Conservation (phyloP, 2,329 filamentous ascomycete genomes). For the Botrytis hyacinthi region DNA sequence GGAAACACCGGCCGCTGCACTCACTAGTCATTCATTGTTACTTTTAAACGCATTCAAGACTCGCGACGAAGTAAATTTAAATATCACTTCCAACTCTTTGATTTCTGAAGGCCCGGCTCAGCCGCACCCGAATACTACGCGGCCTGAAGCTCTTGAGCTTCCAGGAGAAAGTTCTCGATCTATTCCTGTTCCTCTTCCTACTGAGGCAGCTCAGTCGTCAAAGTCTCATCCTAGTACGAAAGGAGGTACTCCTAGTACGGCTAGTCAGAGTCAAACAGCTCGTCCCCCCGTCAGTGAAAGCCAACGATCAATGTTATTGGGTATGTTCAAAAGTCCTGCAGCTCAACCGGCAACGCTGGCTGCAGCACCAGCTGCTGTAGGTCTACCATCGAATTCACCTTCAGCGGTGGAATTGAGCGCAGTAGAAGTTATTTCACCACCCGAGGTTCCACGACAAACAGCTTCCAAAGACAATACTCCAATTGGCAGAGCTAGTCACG, state of each 20-base stretch:
- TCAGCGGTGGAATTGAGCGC: slow-evolving; percentile 39
- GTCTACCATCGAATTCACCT: slow-evolving; percentile 31
- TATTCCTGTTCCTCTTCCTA: neutral
- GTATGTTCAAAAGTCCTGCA: slow-evolving; percentile 37
- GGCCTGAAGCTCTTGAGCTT: slow-evolving; percentile 33
- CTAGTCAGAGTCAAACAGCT: slow-evolving; percentile 21
- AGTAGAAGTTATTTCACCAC: slow-evolving; percentile 33
- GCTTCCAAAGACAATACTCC: slow-evolving; percentile 22
- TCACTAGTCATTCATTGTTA: slow-evolving; percentile 46
- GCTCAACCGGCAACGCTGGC: slow-evolving; percentile 25
- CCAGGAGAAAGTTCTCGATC: slow-evolving; percentile 30
- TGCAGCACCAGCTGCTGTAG: slow-evolving; percentile 26
- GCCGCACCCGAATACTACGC: slow-evolving; percentile 16
- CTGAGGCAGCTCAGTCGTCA: slow-evolving; percentile 15
- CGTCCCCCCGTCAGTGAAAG: slow-evolving; percentile 32
- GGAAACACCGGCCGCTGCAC: slow-evolving; percentile 32
- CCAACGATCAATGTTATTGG: slow-evolving; percentile 36
- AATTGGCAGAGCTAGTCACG: neutral
- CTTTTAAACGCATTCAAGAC: slow-evolving; percentile 47
- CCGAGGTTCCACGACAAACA: neutral
- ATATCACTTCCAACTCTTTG: slow-evolving; percentile 22
- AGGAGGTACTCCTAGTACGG: neutral
- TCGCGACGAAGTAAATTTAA: slow-evolving; percentile 28
- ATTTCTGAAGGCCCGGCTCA: slow-evolving; percentile 26
- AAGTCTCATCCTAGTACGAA: slow-evolving; percentile 17